phyloP scores from a whole-genome alignment of 164 flowering plant species.

The Macadamia tetraphylla region DNA sequence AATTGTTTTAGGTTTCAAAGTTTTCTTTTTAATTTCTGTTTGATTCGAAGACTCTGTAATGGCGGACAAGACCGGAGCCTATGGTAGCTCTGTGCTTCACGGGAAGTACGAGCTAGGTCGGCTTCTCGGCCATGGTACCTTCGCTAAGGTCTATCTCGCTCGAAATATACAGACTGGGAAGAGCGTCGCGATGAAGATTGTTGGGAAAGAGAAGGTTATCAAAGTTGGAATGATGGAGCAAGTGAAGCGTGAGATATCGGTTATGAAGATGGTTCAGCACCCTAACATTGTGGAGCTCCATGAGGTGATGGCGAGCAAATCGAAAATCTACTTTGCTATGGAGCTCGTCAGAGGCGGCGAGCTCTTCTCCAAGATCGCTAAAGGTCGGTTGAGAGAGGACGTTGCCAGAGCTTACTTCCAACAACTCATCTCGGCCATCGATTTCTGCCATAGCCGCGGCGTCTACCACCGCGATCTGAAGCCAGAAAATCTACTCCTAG shows the following conservation, averaged over 20 bases:
- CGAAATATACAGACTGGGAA: constrained; percentile 33
- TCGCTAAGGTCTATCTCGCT: constrained; percentile 53
- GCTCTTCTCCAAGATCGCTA: constrained; percentile 42
- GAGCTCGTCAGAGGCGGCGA: constrained; percentile 55
- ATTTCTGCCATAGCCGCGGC: constrained; percentile 57
- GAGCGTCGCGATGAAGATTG: constrained; percentile 52
- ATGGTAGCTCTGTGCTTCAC: constrained; percentile 9
- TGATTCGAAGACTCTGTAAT: not conserved
- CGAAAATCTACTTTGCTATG: constrained; percentile 59
- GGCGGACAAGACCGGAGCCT: constrained; percentile 2
- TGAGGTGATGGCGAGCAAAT: constrained; percentile 54
- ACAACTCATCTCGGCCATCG: constrained; percentile 52
- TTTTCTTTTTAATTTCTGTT: too few species aligned
- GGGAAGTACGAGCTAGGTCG: constrained; percentile 36
- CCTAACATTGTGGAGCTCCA: constrained; percentile 50
- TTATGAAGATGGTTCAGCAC: constrained; percentile 54
- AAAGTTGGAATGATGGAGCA: constrained; percentile 59
- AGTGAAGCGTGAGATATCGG: constrained; percentile 51
- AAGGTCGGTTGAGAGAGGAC: constrained; percentile 41
- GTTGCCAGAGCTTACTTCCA: constrained; percentile 45
- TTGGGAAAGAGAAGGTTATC: constrained; percentile 47
- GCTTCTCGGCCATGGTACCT: constrained; percentile 30
- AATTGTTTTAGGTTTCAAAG: not conserved
- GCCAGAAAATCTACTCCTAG: constrained; percentile 47
- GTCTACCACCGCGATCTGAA: constrained; percentile 52